These are phyloP conservation scores for Termitomyces sp. DNA, from an alignment of 768 basidiomycete species.

Conservation along the genomic window DNA sequence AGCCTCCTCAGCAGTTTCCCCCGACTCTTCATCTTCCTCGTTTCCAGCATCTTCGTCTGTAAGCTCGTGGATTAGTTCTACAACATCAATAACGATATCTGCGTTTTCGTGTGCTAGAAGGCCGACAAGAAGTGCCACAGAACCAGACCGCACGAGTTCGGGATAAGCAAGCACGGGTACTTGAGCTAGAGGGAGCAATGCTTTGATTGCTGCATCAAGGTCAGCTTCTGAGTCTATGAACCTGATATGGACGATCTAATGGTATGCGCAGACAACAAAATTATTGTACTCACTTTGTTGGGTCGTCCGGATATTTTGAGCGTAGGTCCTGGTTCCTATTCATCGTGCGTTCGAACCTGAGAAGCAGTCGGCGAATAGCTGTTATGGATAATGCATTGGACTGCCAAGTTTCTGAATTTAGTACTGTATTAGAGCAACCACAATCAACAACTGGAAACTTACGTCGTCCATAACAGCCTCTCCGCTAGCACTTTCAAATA, in stretches of 20 bases:
- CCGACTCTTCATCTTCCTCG: constrained; percentile 62
- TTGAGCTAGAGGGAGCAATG: constrained; percentile 85
- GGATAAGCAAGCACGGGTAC: constrained; percentile 80
- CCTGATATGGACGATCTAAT: constrained; percentile 32
- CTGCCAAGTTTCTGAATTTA: constrained; percentile 30
- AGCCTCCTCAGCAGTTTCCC: constrained; percentile 56
- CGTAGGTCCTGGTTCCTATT: constrained; percentile 96
- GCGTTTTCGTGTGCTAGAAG: constrained; percentile 94
- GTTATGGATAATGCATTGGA: constrained; percentile 64
- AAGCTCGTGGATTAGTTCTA: constrained; percentile 89
- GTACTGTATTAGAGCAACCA: constrained; percentile 14
- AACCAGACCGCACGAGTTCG: constrained; percentile 77
- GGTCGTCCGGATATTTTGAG: constrained; percentile 92
- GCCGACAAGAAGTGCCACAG: constrained; percentile 66
- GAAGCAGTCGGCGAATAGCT: constrained; percentile 65
- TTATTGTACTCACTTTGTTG: constrained; percentile 60
- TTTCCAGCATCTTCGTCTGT: constrained; percentile 95
- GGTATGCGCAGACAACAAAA: not conserved
- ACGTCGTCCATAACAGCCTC: constrained; percentile 67
- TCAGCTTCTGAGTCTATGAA: constrained; percentile 99
- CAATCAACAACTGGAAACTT: constrained; percentile 22
- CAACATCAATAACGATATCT: constrained; percentile 95
- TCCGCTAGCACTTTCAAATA: constrained; percentile 76
- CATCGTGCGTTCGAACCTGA: constrained; percentile 81
- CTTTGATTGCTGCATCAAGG: constrained; percentile 82